Conservation (phyloP, 2,329 filamentous ascomycete genomes). For the Monosporascus sp. region DNA sequence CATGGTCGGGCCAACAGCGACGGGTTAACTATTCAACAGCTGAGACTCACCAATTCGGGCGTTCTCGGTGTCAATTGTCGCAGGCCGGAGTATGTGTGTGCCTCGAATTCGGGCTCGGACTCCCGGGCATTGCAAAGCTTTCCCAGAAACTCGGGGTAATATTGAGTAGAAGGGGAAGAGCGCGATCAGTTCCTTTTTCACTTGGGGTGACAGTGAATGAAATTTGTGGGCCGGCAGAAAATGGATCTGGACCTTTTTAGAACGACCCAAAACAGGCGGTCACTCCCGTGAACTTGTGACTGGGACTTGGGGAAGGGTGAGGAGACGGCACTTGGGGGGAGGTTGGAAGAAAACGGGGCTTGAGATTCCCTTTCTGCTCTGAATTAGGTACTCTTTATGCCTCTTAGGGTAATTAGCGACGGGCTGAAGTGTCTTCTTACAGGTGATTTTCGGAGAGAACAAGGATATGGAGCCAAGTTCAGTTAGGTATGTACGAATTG, state of each 20-base stretch:
- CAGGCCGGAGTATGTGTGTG: slow-evolving; percentile 7
- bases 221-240: not conserved
- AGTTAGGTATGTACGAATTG: no score
- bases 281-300: no score
- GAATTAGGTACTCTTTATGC: no score
- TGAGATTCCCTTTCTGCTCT: no score
- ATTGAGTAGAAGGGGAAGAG: slow-evolving; percentile 33
- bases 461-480: no score
- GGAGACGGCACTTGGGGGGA: no score
- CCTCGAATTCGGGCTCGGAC: slow-evolving; percentile 14
- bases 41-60: slow-evolving; percentile 14
- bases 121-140: slow-evolving; percentile 20
- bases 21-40: not conserved
- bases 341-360: no score
- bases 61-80: slow-evolving; percentile 13
- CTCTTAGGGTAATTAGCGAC: no score
- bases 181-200: slow-evolving; percentile 1
- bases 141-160: slow-evolving; percentile 37
- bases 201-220: not conserved
- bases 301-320: no score
- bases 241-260: not conserved
- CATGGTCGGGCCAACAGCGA: not conserved
- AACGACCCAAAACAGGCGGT: no score
- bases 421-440: no score
- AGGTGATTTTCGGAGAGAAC: no score